Evolutionary conservation across 768 basidiomycete species (phyloP).

Genomic region (Lepiota brunneoincarnata): DNA sequence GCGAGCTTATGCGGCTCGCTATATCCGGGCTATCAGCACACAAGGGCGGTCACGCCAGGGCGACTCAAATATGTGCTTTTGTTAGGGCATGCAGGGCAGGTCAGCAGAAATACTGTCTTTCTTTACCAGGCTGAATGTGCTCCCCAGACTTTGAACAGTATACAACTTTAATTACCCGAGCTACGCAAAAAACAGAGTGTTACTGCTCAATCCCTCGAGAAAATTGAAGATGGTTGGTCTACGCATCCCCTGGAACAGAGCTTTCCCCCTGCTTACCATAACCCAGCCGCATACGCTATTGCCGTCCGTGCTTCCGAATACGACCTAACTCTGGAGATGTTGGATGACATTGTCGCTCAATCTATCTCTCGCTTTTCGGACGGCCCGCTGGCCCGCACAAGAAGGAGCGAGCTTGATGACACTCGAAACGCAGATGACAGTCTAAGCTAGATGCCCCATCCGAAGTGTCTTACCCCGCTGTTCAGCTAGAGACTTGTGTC

Average conservation of each 20-base stretch:
- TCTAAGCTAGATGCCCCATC: neutral
- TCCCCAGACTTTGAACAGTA: slow-evolving; percentile 70
- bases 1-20: slow-evolving; percentile 95
- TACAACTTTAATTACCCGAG: slow-evolving; percentile 64
- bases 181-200: slow-evolving; percentile 87
- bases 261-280: slow-evolving; percentile 5
- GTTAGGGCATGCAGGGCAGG: slow-evolving; percentile 76
- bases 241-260: neutral
- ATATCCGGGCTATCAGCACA: slow-evolving; percentile 72
- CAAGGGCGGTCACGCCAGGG: slow-evolving; percentile 61
- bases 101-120: slow-evolving; percentile 21
- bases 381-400: slow-evolving; percentile 10
- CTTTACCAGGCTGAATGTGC: neutral
- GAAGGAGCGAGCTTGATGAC: slow-evolving; percentile 6
- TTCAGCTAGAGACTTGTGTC: neutral
- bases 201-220: slow-evolving; percentile 83
- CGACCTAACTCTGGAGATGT: slow-evolving; percentile 61
- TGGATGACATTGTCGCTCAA: slow-evolving; percentile 65
- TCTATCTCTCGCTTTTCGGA: slow-evolving; percentile 33
- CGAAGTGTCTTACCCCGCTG: neutral
- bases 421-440: slow-evolving; percentile 19
- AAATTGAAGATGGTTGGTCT: slow-evolving; percentile 86
- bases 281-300: slow-evolving; percentile 68
- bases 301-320: slow-evolving; percentile 72
- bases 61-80: slow-evolving; percentile 63